Evolutionary conservation across 768 basidiomycete genomes (phyloP).

Genomic region (Cystofilobasidium macerans): DNA sequence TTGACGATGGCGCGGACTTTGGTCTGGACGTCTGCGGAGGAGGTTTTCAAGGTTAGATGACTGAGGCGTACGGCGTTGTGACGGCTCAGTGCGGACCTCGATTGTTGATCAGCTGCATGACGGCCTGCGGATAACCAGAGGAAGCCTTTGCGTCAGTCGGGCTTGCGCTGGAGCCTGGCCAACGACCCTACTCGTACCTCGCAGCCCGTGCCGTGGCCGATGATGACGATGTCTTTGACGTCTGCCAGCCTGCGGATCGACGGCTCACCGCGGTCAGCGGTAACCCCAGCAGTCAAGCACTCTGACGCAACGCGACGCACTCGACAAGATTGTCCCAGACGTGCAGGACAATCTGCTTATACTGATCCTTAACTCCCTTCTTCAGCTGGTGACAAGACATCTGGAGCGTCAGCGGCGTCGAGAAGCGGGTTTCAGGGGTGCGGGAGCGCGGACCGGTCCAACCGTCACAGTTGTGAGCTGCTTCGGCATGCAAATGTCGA

Average conservation of each 20-base stretch:
- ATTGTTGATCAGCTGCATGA: conserved; percentile 61
- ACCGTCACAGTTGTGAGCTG: conserved; percentile 31
- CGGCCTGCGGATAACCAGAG: conserved; percentile 33
- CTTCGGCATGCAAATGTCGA: conserved; percentile 71
- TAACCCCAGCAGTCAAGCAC: conserved; percentile 14
- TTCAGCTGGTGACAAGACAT: not conserved
- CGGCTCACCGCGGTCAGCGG: too few relatives aligned
- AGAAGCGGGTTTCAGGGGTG: not conserved
- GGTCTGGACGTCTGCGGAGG: conserved; percentile 47
- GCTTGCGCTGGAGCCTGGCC: too few relatives aligned
- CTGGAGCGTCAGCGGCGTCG: conserved; percentile 30
- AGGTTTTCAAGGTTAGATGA: conserved; percentile 32
- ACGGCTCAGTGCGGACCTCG: conserved; percentile 47
- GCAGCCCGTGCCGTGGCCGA: conserved; percentile 81
- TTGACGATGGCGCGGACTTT: conserved; percentile 63
- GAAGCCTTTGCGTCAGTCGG: not conserved
- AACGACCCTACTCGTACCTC: conserved; percentile 32
- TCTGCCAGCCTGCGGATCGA: conserved; percentile 54
- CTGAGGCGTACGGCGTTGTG: not conserved
- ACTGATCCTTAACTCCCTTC: conserved; percentile 27
- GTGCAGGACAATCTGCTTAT: conserved; percentile 57
- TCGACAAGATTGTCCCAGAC: conserved; percentile 95
- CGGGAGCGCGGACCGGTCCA: conserved; percentile 28
- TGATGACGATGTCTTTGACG: conserved; percentile 60
- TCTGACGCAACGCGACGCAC: too few relatives aligned